These are phyloP conservation scores for Berberis vulgaris DNA, from an alignment of 164 flowering plant genomes.

Conservation along the genomic window DNA sequence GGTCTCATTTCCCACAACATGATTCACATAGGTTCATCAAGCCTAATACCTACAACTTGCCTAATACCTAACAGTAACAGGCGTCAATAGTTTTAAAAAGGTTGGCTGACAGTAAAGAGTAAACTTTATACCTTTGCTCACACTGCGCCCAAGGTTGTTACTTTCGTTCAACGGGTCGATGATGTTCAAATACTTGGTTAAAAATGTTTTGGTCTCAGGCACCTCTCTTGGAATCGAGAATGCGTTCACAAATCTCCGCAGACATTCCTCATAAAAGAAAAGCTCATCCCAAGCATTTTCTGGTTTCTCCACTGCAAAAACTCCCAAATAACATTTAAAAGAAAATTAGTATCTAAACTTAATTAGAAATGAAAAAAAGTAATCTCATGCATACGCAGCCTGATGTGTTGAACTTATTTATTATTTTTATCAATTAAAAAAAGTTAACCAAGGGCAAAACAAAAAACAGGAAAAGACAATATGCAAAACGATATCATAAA, in stretches of 20 bases:
- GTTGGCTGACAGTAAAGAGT: constrained; percentile 35
- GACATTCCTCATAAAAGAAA: constrained; percentile 58
- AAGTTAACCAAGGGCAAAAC: too few relatives aligned
- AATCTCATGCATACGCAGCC: too few relatives aligned
- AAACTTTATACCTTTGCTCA: constrained; percentile 44
- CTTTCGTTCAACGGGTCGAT: constrained; percentile 76
- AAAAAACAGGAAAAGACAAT: not conserved
- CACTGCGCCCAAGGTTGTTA: constrained; percentile 91
- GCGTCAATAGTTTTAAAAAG: not conserved
- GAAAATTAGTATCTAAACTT: constrained; percentile 1
- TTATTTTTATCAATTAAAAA: too few relatives aligned
- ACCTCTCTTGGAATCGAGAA: constrained; percentile 50
- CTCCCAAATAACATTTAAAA: not conserved
- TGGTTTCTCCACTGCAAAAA: constrained; percentile 52
- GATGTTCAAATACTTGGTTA: constrained; percentile 67
- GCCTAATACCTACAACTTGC: too few relatives aligned
- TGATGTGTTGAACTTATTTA: too few relatives aligned
- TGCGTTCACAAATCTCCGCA: constrained; percentile 38
- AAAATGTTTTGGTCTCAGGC: constrained; percentile 35
- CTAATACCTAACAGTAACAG: not conserved
- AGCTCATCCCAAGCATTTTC: constrained; percentile 40
- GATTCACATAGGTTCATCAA: too few relatives aligned
- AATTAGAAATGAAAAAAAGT: not conserved
- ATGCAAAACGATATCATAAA: not conserved
- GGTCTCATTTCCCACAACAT: too few relatives aligned